Evolutionary conservation across 139 green algal species (phyloP).

Genomic region (Asterochloris sp.): DNA sequence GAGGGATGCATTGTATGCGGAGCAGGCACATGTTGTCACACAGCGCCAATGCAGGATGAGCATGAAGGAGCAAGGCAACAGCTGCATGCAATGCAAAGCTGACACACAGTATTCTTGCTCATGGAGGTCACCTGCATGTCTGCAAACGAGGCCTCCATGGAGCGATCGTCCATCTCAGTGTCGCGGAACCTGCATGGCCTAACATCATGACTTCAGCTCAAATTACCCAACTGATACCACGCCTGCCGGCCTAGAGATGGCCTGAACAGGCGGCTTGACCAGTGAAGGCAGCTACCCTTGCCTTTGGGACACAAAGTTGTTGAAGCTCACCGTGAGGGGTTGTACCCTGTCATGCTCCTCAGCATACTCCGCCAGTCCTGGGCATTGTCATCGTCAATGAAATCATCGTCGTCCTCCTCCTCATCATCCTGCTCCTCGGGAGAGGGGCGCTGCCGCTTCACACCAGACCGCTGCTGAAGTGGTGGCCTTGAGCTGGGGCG

Average conservation of each 20-base stretch:
- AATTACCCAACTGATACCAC: not conserved
- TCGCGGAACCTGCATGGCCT: constrained; percentile 15
- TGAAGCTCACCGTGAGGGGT: constrained; percentile 13
- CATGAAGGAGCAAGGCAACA: not conserved
- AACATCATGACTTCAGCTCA: not conserved
- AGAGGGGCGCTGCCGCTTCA: no score
- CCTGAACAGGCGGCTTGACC: not conserved
- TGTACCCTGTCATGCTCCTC: constrained; percentile 15
- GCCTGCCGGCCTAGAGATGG: not conserved
- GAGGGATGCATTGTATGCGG: not conserved
- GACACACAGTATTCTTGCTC: not conserved
- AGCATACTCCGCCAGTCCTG: constrained; percentile 7
- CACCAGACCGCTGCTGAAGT: no score
- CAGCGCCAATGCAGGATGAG: not conserved
- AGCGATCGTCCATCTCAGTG: constrained; percentile 4
- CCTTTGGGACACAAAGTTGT: not conserved
- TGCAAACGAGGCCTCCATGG: constrained; percentile 14
- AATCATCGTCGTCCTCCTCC: not conserved
- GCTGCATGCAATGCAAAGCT: not conserved
- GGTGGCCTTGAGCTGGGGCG: no score
- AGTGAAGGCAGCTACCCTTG: not conserved
- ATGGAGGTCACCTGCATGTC: not conserved
- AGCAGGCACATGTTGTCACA: not conserved
- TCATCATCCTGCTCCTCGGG: constrained; percentile 8
- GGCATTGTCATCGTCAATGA: constrained; percentile 10